Evolutionary conservation across 2,329 filamentous ascomycete species (phyloP).

Genomic region (Huntiella moniliformis): DNA sequence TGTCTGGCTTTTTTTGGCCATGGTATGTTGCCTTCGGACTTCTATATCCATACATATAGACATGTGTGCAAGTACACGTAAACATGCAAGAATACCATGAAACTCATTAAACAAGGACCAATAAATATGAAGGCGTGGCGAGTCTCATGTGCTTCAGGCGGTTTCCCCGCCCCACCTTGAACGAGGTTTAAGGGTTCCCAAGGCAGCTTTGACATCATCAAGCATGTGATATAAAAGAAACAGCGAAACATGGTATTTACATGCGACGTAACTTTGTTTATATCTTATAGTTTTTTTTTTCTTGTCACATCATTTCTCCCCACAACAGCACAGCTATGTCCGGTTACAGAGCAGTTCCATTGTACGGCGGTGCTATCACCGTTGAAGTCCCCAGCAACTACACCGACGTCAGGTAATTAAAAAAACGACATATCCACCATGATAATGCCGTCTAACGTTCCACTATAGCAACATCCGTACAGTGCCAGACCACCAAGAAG

Average conservation of each 20-base stretch:
- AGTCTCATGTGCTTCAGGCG: too few relatives aligned
- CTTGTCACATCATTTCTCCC: too few relatives aligned
- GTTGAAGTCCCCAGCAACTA: constrained; percentile 49
- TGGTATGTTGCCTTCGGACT: too few relatives aligned
- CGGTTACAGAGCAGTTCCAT: constrained; percentile 34
- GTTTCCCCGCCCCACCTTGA: too few relatives aligned
- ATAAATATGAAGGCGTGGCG: too few relatives aligned
- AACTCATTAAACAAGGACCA: neutral
- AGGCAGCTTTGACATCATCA: too few relatives aligned
- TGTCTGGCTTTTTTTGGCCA: too few relatives aligned
- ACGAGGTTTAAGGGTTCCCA: too few relatives aligned
- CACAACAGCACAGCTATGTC: neutral
- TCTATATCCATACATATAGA: neutral
- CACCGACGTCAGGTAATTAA: constrained; percentile 50
- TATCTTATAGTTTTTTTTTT: too few relatives aligned
- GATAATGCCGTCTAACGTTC: neutral
- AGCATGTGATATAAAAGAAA: too few relatives aligned
- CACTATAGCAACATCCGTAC: constrained; percentile 45
- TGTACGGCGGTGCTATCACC: constrained; percentile 56
- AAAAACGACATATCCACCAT: constrained; percentile 2
- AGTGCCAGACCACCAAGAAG: constrained; percentile 77
- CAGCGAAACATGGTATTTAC: too few relatives aligned
- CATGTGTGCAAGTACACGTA: neutral
- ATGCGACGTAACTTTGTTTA: too few relatives aligned
- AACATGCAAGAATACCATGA: neutral